Evolutionary conservation across 1,284 basidiomycete genomes (phyloP).

Genomic region (Anthracocystis setariae): DNA sequence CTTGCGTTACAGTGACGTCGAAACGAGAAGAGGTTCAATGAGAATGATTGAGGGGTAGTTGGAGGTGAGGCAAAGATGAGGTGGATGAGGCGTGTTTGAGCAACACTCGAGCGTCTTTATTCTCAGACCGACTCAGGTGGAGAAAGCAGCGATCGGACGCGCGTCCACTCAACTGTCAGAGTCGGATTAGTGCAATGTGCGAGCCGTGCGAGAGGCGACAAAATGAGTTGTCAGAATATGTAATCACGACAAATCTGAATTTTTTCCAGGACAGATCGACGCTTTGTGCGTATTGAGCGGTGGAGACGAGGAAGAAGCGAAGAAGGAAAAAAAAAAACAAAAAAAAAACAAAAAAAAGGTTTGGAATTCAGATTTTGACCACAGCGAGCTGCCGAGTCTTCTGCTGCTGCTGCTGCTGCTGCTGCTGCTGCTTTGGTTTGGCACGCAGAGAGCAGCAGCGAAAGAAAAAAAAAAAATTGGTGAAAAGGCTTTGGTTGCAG

Average conservation of each 20-base stretch:
- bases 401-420: background rate
- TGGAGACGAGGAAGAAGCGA: slow-evolving; percentile 24
- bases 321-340: slow-evolving; percentile 12
- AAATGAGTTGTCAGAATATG: background rate
- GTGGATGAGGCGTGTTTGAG: background rate
- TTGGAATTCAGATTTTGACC: slow-evolving; percentile 5
- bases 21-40: too few relatives aligned
- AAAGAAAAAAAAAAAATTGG: slow-evolving; percentile 18
- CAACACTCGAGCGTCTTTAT: slow-evolving; percentile 17
- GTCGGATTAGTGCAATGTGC: too few relatives aligned
- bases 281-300: slow-evolving; percentile 1
- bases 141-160: slow-evolving; percentile 47
- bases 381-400: background rate
- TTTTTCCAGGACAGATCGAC: background rate
- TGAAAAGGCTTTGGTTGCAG: slow-evolving; percentile 4
- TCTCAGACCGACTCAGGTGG: slow-evolving; percentile 14
- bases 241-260: slow-evolving; percentile 24
- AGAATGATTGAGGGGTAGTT: background rate
- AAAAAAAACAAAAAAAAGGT: slow-evolving; percentile 9
- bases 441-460: too few relatives aligned
- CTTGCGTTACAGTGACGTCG: too few relatives aligned
- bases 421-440: too few relatives aligned
- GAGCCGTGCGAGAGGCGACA: slow-evolving; percentile 29
- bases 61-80: background rate
- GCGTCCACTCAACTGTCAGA: slow-evolving; percentile 23